A percentile compares a stretch with the other conserved stretches of the same genome.
phyloP scores from a whole-genome alignment of 495 filamentous ascomycete species.

The Achaetomiella virescens region DNA sequence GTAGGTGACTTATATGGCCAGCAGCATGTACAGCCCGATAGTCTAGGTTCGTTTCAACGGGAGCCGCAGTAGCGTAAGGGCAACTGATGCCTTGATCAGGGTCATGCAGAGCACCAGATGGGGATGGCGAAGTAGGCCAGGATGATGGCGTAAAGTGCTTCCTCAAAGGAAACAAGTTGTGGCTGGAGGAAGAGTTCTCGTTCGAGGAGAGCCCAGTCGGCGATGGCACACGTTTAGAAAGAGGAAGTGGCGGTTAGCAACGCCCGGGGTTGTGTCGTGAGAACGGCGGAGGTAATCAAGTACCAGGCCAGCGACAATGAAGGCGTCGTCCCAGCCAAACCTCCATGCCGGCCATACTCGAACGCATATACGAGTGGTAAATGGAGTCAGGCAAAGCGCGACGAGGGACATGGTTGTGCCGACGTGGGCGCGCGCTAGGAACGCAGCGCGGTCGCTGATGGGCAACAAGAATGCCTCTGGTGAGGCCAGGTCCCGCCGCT shows the following conservation, averaged over 20 bases:
- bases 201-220: slow-evolving; percentile 13
- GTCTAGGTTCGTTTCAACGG: slow-evolving; percentile 4
- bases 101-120: slow-evolving; percentile 20
- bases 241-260: not conserved
- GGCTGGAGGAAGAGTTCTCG: slow-evolving; percentile 4
- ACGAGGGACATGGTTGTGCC: slow-evolving; percentile 17
- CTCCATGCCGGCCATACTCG: slow-evolving; percentile 18
- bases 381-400: slow-evolving; percentile 11
- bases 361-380: slow-evolving; percentile 13
- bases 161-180: not conserved
- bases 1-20: slow-evolving; percentile 6
- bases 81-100: slow-evolving; percentile 18
- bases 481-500: too few relatives aligned
- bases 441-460: slow-evolving; percentile 14
- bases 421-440: slow-evolving; percentile 12
- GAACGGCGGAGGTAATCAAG: not conserved
- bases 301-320: slow-evolving; percentile 18
- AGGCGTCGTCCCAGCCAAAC: slow-evolving; percentile 15
- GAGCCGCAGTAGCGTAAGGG: slow-evolving; percentile 16
- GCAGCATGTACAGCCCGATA: slow-evolving; percentile 5
- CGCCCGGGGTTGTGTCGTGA: not conserved
- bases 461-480: not conserved
- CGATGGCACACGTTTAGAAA: slow-evolving; percentile 7
- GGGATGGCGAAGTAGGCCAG: slow-evolving; percentile 15
- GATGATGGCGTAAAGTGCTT: not conserved